phyloP scores from a whole-genome alignment of 192 early-diverging fungal species.

The Linnemannia schmuckeri region DNA sequence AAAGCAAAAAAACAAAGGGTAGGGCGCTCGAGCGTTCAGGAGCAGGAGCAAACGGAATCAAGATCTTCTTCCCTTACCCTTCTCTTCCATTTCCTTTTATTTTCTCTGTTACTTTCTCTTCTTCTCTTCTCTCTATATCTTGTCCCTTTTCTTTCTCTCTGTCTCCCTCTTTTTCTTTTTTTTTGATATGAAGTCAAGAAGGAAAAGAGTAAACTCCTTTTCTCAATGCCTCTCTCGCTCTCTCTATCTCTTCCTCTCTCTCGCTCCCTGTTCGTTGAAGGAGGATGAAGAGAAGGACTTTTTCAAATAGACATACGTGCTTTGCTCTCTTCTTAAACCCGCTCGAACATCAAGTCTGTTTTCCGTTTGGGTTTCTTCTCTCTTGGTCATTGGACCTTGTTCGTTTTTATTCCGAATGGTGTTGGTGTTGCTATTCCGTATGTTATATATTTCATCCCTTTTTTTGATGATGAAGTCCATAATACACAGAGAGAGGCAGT shows the following conservation, averaged over 20 bases:
- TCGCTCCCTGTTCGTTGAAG: background rate
- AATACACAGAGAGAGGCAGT: background rate
- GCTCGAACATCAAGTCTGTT: background rate
- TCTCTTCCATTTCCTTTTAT: background rate
- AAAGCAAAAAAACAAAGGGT: background rate
- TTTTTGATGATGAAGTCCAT: background rate
- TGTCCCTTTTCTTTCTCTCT: background rate
- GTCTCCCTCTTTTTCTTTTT: background rate
- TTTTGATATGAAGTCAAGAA: background rate
- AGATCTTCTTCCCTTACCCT: background rate
- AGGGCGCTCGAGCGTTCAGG: background rate
- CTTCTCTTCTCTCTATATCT: background rate
- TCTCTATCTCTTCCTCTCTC: background rate
- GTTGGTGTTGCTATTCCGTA: background rate
- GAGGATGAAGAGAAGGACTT: too few species aligned
- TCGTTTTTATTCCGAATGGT: background rate
- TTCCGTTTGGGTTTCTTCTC: background rate
- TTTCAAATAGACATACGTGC: background rate
- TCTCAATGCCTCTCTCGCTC: background rate
- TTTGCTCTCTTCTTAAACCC: background rate
- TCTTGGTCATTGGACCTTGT: too few species aligned
- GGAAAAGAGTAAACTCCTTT: background rate
- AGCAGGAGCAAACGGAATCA: conserved; percentile 10
- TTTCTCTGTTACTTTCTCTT: background rate
- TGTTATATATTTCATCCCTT: background rate